Conservation (phyloP, 805 yeast genomes). For the Candida piceae region DNA sequence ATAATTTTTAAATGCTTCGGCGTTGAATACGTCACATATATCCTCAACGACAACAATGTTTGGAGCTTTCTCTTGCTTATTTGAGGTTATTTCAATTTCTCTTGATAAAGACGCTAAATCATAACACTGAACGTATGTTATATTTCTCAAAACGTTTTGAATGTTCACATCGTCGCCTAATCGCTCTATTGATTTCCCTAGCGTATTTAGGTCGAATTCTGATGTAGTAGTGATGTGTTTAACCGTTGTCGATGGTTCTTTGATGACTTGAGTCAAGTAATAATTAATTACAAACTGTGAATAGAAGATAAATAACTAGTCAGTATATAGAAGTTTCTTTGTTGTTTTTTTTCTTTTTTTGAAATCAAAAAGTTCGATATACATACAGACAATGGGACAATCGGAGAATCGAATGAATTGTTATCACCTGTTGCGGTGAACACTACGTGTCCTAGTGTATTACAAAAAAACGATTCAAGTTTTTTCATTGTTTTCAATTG, state of each 20-base stretch:
- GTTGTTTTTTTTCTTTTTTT: too few relatives aligned
- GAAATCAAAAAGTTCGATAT: too few relatives aligned
- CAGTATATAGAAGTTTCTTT: too few relatives aligned
- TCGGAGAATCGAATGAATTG: too few relatives aligned
- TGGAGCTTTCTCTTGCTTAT: not conserved
- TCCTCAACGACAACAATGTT: slow-evolving; percentile 25
- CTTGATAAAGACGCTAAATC: slow-evolving; percentile 8
- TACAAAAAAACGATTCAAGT: too few relatives aligned
- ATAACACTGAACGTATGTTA: slow-evolving; percentile 12
- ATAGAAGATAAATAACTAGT: too few relatives aligned
- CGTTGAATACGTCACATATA: slow-evolving; percentile 22
- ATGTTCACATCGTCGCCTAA: not conserved
- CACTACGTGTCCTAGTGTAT: too few relatives aligned
- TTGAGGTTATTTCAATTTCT: slow-evolving; percentile 5
- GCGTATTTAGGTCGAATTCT: slow-evolving; percentile 10
- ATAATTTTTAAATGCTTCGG: slow-evolving; percentile 19
- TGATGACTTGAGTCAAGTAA: slow-evolving; percentile 8
- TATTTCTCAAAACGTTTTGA: slow-evolving; percentile 4
- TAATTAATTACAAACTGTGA: slow-evolving; percentile 18
- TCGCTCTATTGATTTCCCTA: slow-evolving; percentile 1
- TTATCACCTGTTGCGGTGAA: too few relatives aligned
- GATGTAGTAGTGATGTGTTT: slow-evolving; percentile 13
- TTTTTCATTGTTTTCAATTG: too few relatives aligned
- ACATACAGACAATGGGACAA: too few relatives aligned
- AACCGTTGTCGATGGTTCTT: slow-evolving; percentile 6